Base-by-base conservation (phyloP, 208 protist genomes). In the Leishmania guyanensis region DNA sequence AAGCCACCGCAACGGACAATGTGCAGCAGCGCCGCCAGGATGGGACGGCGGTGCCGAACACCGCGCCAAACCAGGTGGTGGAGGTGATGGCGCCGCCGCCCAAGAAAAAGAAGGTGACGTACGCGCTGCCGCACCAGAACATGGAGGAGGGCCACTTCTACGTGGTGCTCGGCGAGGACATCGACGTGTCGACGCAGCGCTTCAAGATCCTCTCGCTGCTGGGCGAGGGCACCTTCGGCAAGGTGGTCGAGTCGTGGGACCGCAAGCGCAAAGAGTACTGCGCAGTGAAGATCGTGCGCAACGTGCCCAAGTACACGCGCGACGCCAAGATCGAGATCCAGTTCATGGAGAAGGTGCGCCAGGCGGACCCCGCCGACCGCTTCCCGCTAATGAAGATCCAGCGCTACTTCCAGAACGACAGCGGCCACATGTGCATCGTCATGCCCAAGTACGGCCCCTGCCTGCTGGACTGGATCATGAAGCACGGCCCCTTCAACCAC, bases 141-240 rank as follows among this genome's bases (percentile, higher is more conserved):
- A 96, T 93, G 82, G 93, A 97, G 84, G 91, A 95, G 82, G 95
- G 95, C 36, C 95, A 98, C 86, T 98, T 97, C 82, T 94, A 96
- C 86, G 92, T 98, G 64, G 93, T 97, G 74, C 89, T 97, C 64
- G 95, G 95, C 71, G 92, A 97, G 84, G 92, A 97, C 84, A 93
- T 98, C 78, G 93, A 96, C 77, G 94, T 93, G 46, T 94, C 90
- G 54, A 94, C 92, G 78, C 82, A 93, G 80, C 90, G 94, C 36
- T 97, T 94, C 88, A 97, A 98, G 85, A 97, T 98, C 70, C 91
- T 98, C n/a, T 94, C 90, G 46, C 85, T 96, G 78, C 82, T 97
- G 29, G 93, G 94, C 66, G 92, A 98, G 86, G 94, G 94, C 75
- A 98, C 95, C 46, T 97, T 97, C 81, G 95, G 91, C 73, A 97